Conservation (phyloP, 164 flowering plant genomes). For the Berberis thunbergii region DNA sequence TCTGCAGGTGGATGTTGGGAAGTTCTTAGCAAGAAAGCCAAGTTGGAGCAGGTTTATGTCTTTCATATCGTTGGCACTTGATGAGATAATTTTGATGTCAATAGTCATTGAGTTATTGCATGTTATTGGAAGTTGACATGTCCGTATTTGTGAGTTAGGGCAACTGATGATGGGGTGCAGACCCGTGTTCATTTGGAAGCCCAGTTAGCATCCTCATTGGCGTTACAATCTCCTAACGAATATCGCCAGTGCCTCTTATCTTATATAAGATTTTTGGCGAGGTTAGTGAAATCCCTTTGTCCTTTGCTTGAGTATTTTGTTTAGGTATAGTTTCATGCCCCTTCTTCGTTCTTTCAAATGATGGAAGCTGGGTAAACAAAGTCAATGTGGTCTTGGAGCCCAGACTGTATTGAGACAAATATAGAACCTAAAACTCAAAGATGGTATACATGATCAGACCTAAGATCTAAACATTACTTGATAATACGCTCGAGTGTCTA, state of each 20-base stretch:
- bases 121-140: neutral
- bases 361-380: no score
- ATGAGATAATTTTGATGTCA: neutral
- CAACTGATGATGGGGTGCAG: conserved; percentile 94
- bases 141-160: conserved; percentile 28
- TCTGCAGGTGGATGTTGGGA: conserved; percentile 87
- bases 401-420: no score
- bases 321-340: no score
- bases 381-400: no score
- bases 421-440: no score
- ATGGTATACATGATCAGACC: no score
- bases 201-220: conserved; percentile 85
- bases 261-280: conserved; percentile 78
- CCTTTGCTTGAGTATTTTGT: neutral
- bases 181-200: conserved; percentile 97
- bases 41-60: conserved; percentile 79
- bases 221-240: conserved; percentile 80
- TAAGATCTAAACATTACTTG: no score
- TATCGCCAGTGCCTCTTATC: conserved; percentile 90
- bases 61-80: neutral
- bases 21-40: conserved; percentile 85
- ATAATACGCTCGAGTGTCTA: no score
- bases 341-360: no score
- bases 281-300: conserved; percentile 29
- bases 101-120: neutral